Evolutionary conservation across 139 green algal species (phyloP).

Genomic region (Closterium sp.): DNA sequence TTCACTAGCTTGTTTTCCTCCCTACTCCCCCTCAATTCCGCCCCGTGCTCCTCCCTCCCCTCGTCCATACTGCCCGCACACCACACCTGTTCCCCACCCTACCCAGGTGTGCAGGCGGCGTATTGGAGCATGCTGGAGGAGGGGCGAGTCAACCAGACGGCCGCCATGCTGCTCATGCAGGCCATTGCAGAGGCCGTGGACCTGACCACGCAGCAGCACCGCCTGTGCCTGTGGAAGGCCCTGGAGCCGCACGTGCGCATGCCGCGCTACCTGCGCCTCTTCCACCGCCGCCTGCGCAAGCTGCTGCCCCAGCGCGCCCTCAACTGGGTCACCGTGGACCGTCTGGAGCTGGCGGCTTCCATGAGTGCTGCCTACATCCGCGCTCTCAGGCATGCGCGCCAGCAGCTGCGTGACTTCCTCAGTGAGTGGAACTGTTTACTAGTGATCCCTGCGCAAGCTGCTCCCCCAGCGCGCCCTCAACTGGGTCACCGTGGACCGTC

Average conservation of each 20-base stretch:
- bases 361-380: constrained; percentile 19
- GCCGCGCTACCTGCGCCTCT: constrained; percentile 12
- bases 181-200: constrained; percentile 12
- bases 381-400: neutral
- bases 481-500: no score
- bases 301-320: constrained; percentile 11
- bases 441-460: no score
- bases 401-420: constrained; percentile 21
- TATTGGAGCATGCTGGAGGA: constrained; percentile 41
- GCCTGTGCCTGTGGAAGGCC: neutral
- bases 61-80: neutral
- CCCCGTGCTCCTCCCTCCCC: neutral
- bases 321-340: constrained; percentile 27
- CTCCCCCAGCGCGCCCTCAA: no score
- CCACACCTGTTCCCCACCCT: neutral
- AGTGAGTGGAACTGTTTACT: neutral
- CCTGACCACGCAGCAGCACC: neutral
- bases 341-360: constrained; percentile 15
- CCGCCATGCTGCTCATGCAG: constrained; percentile 33
- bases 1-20: neutral
- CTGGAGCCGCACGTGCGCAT: constrained; percentile 19
- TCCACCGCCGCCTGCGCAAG: neutral
- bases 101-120: constrained; percentile 27
- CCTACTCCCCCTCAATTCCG: neutral
- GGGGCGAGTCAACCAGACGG: constrained; percentile 12